A percentile compares a stretch with the other conserved stretches of the same genome.
These are phyloP conservation scores for Alternaria panax DNA, from an alignment of 2,329 filamentous ascomycete species.

Conservation along the genomic window DNA sequence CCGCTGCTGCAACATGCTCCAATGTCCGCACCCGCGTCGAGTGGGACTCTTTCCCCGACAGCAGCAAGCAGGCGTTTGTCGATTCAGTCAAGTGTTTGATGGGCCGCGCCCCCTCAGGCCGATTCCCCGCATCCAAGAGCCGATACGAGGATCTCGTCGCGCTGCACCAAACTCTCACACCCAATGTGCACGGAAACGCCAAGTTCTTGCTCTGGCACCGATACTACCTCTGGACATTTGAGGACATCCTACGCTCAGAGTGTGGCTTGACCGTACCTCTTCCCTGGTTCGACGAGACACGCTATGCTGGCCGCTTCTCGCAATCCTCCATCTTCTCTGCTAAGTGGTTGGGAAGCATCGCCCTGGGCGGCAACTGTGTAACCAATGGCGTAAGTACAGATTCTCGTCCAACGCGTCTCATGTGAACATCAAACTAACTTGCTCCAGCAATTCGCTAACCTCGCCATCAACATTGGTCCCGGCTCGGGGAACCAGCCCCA, in stretches of 20 bases:
- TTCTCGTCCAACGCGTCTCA: neutral
- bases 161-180: conserved; percentile 44
- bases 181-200: conserved; percentile 43
- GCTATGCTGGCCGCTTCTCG: conserved; percentile 40
- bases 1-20: conserved; percentile 28
- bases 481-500: conserved; percentile 35
- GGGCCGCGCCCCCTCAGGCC: conserved; percentile 29
- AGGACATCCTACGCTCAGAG: conserved; percentile 52
- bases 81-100: conserved; percentile 43
- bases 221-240: conserved; percentile 53
- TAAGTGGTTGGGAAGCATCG: conserved; percentile 38
- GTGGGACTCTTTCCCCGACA: conserved; percentile 39
- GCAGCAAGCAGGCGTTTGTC: conserved; percentile 35
- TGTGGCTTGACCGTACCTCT: conserved; percentile 52
- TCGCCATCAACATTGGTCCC: conserved; percentile 43
- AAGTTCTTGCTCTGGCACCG: conserved; percentile 56
- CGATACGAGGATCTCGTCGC: conserved; percentile 47
- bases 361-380: conserved; percentile 37
- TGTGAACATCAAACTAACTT: conserved; percentile 8
- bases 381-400: conserved; percentile 42
- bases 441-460: conserved; percentile 41
- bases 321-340: conserved; percentile 42
- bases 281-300: conserved; percentile 51
- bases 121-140: conserved; percentile 34
- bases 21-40: conserved; percentile 41